A percentile compares a stretch with the other conserved stretches of the same genome.
phyloP scores from a whole-genome alignment of 768 basidiomycete genomes.

The Suillus paluster region DNA sequence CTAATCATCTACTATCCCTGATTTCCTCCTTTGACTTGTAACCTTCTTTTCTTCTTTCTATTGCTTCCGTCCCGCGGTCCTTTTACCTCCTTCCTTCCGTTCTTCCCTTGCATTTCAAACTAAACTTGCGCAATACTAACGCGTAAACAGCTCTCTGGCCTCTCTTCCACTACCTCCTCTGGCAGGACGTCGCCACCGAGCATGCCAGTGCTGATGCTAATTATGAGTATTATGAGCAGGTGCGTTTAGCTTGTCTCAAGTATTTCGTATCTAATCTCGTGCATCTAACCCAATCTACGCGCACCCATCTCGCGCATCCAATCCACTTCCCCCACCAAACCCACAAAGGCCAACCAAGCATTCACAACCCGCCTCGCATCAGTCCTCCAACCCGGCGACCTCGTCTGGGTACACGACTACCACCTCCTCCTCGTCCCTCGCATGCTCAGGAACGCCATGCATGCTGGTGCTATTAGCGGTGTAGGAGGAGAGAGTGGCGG shows the following conservation, averaged over 20 bases:
- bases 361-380: constrained; percentile 79
- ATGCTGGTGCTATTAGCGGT: constrained; percentile 14
- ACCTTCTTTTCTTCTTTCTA: constrained; percentile 6
- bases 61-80: neutral
- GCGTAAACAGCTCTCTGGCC: constrained; percentile 83
- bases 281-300: neutral
- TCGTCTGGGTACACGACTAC: constrained; percentile 96
- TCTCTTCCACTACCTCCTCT: constrained; percentile 96
- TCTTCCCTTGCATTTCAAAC: no score
- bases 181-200: constrained; percentile 94
- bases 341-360: constrained; percentile 80
- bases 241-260: constrained; percentile 13
- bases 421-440: constrained; percentile 91
- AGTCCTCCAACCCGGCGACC: constrained; percentile 85
- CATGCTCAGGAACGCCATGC: constrained; percentile 71
- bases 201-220: constrained; percentile 84
- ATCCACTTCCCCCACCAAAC: constrained; percentile 45
- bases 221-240: constrained; percentile 51
- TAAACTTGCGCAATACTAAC: no score
- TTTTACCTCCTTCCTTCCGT: neutral
- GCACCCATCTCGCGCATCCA: neutral
- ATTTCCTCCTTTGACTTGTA: constrained; percentile 2
- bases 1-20: no score
- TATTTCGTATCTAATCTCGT: neutral
- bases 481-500: constrained; percentile 28